phyloP scores from a whole-genome alignment of 106 monocot genomes.

The Platanthera zijinensis region DNA sequence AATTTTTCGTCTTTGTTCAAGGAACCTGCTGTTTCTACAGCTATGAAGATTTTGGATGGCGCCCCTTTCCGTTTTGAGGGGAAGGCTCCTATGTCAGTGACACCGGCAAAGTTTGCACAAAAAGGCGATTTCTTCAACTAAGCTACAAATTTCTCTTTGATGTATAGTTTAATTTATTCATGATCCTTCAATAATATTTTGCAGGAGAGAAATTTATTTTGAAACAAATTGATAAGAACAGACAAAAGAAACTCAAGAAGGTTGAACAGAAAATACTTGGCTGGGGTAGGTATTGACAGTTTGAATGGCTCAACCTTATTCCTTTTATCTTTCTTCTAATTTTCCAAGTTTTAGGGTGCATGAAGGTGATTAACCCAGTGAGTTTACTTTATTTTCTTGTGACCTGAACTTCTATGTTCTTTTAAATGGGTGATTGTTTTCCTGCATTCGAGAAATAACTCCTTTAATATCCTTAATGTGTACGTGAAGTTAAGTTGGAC shows the following conservation, averaged over 20 bases:
- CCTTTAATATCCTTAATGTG: background rate
- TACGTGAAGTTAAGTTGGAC: no score
- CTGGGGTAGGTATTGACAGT: constrained; percentile 60
- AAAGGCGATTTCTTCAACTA: constrained; percentile 44
- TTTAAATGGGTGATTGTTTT: background rate
- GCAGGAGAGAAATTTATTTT: constrained; percentile 80
- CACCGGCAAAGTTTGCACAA: constrained; percentile 86
- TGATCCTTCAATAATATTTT: background rate
- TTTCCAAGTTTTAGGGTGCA: background rate
- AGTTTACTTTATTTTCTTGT: background rate
- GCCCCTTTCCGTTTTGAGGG: constrained; percentile 68
- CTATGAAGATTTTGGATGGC: constrained; percentile 87
- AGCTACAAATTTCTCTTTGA: background rate
- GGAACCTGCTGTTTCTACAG: constrained; percentile 96
- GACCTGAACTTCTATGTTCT: background rate
- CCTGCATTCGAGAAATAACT: background rate
- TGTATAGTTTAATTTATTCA: constrained; percentile 4
- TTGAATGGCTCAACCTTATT: background rate
- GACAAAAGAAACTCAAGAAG: constrained; percentile 83
- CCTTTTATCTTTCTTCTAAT: background rate
- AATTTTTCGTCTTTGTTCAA: constrained; percentile 13
- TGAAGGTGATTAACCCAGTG: background rate
- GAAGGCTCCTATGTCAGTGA: constrained; percentile 68
- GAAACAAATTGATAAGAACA: constrained; percentile 73
- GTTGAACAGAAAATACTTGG: constrained; percentile 98